Evolutionary conservation across 345 rosid genomes (phyloP), one percentile per base, ranked within the genome.

Genomic region (Pistacia integerrima): DNA sequence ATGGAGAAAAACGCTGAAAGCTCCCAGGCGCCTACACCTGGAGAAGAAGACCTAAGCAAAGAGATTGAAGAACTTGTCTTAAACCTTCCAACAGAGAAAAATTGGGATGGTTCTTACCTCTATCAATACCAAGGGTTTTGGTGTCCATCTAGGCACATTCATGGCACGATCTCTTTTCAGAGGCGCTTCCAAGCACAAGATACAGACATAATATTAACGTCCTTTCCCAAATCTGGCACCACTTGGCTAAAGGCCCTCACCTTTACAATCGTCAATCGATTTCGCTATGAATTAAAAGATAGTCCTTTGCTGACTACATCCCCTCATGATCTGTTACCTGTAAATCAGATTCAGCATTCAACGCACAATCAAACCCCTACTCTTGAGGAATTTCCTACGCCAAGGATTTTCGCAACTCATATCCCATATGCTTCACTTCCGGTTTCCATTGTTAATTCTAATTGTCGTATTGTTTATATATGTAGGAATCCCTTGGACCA

Each of bases 161-260:
- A 3, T 69, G 44, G 59, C 13, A 2, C 52, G 7, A 28, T 69
- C 5, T 28, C 41, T 2, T 51, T 69, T 56, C 74, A 78, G 11
- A 8, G 13, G 58, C 68, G 1, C 17, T 82, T 78, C 51, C 7
- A 75, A 60, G 67, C 77, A 35, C 67, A 76, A 9, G 74, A 74
- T 0, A 36, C 72, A 20, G 85, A 82, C 3, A 69, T 76, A 17
- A 4, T 82, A 49, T 14, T 79, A 13, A 66, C 73, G n/a, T 63
- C 74, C 2, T 69, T 30, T 41, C 82, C 78, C 0, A 79, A 82
- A 73, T 67, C 49, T 0, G 81, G 83, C 1, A 77, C 72, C 18
- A 74, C 81, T 69, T 83, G 86, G 81, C 77, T 83, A 20, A 83
- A 79, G 14, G 78, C 85, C 11, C 81, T 83, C 30, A 28, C 81